Base-by-base conservation (phyloP, 352 stramenopile genomes). In the Phytophthora nicotianae region DNA sequence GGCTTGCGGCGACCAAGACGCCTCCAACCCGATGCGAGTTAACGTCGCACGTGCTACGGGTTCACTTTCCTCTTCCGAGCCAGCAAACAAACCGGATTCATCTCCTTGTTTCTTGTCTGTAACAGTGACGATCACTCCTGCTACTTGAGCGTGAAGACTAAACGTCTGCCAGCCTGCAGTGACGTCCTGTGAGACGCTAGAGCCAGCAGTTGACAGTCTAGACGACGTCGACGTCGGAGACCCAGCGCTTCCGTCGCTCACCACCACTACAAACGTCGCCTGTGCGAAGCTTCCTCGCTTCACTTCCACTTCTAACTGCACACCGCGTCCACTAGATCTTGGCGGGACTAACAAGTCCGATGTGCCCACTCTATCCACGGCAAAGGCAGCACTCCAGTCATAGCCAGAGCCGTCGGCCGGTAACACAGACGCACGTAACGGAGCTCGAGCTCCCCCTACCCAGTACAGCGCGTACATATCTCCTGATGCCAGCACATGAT, bases 391-490 rank as follows among this genome's bases (percentile, higher is more conserved):
- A 43, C 78, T 93, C 86, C 86, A 94, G 11, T 87, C 79, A 48
- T 81, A 94, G 5, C 70, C 70, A n/a, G 41, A 48, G 11, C 16
- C 46, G 16, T 81, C 47, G 10, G 83, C 68, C 6, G 69, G 70
- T 27, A 94, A 53, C 7, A 93, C 70, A 1, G 84, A 93, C 0
- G 77, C 68, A 27, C 76, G 83, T 5, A 95, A 45, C 14, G 69
- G 75, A 10, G 72, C 72, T 10, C 86, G 79, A 27, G 62, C 48
- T 27, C 81, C 84, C 3, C 62, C 70, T 3, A 91, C 78, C 86
- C 86, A 95, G 40, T 93, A 95, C 9, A 95, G 53, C 20, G 84
- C 83, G 47, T 95, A 95, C 56, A 73, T 76, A 20, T 95, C 86
- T 7, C 82, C 78, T n/a, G 71, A 58, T 16, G 72, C 78, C 0